Percentiles rank a stretch among this genome's conserved stretches.
phyloP scores from a whole-genome alignment of 1,139 yeast genomes.

The Spathaspora jeffriesii region DNA sequence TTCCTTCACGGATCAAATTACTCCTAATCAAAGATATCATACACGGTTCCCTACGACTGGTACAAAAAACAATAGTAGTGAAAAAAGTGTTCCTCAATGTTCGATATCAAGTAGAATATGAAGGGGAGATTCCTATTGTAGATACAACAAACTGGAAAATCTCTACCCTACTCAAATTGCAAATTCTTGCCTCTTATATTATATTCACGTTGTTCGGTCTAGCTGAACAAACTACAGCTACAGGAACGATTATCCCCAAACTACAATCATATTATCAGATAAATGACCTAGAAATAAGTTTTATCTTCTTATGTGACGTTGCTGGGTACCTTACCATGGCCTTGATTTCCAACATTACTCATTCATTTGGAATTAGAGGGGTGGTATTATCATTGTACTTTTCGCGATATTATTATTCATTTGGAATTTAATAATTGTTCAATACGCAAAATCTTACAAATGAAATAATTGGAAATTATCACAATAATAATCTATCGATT shows the following conservation, averaged over 20 bases:
- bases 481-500: background rate
- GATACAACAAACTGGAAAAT: constrained; percentile 44
- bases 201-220: constrained; percentile 50
- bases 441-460: constrained; percentile 18
- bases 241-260: constrained; percentile 57
- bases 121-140: constrained; percentile 27
- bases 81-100: background rate
- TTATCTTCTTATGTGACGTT: constrained; percentile 34
- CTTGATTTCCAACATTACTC: constrained; percentile 30
- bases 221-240: constrained; percentile 59
- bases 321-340: constrained; percentile 45
- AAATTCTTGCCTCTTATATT: constrained; percentile 37
- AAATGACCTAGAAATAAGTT: constrained; percentile 39
- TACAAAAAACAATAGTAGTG: background rate
- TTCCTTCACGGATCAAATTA: background rate
- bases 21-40: background rate
- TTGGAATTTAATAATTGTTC: constrained; percentile 28
- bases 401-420: constrained; percentile 24
- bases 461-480: constrained; percentile 10
- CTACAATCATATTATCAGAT: constrained; percentile 45
- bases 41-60: background rate
- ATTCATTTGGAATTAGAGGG: constrained; percentile 38
- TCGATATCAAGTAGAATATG: constrained; percentile 19
- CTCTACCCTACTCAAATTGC: constrained; percentile 34
- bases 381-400: constrained; percentile 30